Conservation (phyloP, 441 rosid genomes). For the Syzygium syzygioides region DNA sequence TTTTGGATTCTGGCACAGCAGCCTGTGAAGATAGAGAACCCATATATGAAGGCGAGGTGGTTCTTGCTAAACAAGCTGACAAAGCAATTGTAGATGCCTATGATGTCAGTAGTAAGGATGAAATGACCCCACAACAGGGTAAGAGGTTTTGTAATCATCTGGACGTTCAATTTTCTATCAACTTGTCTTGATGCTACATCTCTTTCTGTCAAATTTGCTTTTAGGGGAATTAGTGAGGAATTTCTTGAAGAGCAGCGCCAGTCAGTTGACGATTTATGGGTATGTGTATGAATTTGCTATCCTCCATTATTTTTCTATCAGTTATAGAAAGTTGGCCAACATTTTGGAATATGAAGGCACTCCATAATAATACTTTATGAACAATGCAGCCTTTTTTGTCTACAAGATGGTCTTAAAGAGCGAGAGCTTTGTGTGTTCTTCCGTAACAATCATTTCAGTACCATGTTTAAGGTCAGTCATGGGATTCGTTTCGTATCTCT, state of each 20-base stretch:
- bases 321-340: not conserved
- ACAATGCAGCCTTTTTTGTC: constrained; percentile 68
- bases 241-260: constrained; percentile 83
- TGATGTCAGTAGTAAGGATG: constrained; percentile 36
- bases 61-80: constrained; percentile 78
- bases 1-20: constrained; percentile 51
- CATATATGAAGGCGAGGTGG: constrained; percentile 55
- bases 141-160: constrained; percentile 3
- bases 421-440: constrained; percentile 95
- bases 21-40: constrained; percentile 48
- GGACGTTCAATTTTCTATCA: not conserved
- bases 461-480: constrained; percentile 93
- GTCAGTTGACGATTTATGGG: constrained; percentile 88
- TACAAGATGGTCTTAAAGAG: constrained; percentile 92
- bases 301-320: constrained; percentile 5
- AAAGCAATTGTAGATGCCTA: constrained; percentile 28
- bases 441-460: constrained; percentile 96
- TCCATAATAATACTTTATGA: constrained; percentile 6
- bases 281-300: constrained; percentile 27
- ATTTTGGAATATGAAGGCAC: not conserved
- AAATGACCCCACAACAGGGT: constrained; percentile 76
- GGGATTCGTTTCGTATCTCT: constrained; percentile 3
- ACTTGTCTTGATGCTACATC: constrained; percentile 3
- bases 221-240: constrained; percentile 75
- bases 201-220: constrained; percentile 10